Evolutionary conservation across 129 eudicot genomes (phyloP), one percentile per base, ranked within the genome.

Genomic region (Logfia minima): DNA sequence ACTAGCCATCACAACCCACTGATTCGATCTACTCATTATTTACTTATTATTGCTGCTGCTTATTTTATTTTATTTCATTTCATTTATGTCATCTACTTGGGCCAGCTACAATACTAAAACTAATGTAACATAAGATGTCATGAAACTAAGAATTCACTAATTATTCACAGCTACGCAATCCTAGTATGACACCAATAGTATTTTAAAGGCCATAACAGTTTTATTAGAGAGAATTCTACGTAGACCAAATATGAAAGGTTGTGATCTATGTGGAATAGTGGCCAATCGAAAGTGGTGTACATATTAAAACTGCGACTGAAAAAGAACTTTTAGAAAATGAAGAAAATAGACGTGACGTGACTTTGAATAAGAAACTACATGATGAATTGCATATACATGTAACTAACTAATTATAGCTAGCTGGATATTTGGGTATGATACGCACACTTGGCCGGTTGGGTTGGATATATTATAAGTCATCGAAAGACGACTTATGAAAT

Each of bases 1-100:
- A 81, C 83, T 62, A 26, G 32, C 35, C 48, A 31, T 58, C 26
- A 9, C 63, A 58, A 21, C 59, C 74, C 60, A 69, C 37, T 45
- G 3, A 48, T 13, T 48, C 55, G n/a, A 11, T 71, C 62, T 51
- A 19, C 43, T 65, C 13, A 48, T 41, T 51, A 24, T 70, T 51
- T 24, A 70, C 62, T 45, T 28, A 70, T 51, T 22, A 45, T 70
- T 70, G 23, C 60, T 13, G 4, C 4, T 1, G 6, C 23, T 31
- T 1, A 3, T 11, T 18, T 66, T 29, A 14, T 16, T 66, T 16
- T 8, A 18, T 17, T 4, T 13, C 11, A 8, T 63, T 41, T 41
- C 51, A 0, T 37, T 37, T 37, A 6, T 37, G 2, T 37, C 5
- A 5, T 37, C 5, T 37, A 35, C 0, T 8, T 8, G 17, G 17